These are phyloP conservation scores for Fraxinus velutina DNA, from an alignment of 305 asterid genomes.

Conservation along the genomic window DNA sequence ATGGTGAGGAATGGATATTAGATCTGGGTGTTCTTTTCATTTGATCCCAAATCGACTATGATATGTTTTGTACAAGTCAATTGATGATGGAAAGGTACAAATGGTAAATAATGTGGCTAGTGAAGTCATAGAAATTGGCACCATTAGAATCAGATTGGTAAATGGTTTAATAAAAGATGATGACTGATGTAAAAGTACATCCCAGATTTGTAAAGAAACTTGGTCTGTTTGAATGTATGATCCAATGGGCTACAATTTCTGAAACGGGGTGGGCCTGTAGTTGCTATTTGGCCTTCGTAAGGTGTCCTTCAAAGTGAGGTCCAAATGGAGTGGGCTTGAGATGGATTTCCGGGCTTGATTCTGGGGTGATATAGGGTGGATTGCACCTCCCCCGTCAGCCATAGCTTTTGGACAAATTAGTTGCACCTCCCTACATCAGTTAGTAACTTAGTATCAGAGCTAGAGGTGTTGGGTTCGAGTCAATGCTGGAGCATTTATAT, in stretches of 20 bases:
- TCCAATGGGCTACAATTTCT: neutral
- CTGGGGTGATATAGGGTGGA: neutral
- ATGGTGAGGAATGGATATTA: neutral
- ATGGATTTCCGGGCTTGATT: neutral
- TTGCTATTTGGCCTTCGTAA: neutral
- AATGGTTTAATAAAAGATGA: neutral
- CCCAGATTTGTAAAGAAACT: neutral
- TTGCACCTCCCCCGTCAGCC: neutral
- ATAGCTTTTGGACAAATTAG: neutral
- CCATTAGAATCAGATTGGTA: neutral
- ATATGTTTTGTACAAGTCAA: neutral
- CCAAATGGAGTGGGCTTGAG: neutral
- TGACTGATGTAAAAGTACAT: neutral
- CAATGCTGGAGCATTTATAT: neutral
- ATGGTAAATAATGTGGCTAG: neutral
- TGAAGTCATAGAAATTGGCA: neutral
- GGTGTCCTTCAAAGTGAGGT: neutral
- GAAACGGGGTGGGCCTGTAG: neutral
- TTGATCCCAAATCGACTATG: neutral
- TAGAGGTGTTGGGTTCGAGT: neutral
- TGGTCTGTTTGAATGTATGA: neutral
- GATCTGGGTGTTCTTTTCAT: neutral
- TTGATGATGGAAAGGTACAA: neutral
- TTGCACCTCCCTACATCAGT: neutral
- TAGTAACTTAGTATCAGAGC: neutral